Evolutionary conservation across 176 grass and related monocot genomes (phyloP), one percentile per base, ranked within the genome.

Genomic region (Musa acuminata): DNA sequence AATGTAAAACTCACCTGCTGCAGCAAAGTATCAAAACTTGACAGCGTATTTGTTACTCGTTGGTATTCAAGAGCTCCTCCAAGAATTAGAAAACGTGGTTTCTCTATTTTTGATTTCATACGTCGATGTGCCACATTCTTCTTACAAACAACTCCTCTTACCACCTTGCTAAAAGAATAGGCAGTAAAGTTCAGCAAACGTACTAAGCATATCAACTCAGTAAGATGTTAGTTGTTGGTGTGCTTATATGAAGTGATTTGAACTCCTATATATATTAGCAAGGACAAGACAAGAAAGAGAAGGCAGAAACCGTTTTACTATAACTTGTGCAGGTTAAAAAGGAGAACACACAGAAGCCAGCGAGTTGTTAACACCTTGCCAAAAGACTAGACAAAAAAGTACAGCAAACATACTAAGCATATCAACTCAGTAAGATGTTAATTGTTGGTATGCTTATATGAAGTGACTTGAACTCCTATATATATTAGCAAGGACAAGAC

Each of bases 81-180:
- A 77, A 99, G 90, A 74, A 99, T 78, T 35, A 99, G 81, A 72
- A 99, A 86, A 17, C 83, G 86, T 75, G 95, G 88, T 77, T 89
- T 99, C 82, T 93, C 84, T 77, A 99, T 88, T 83, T 63, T 84
- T 51, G 95, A 87, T 82, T 82, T 80, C 90, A 99, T 99, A 60
- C 88, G 90, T 73, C 88, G 87, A 83, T 99, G 86, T 52, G 88
- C 90, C n/a, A 91, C 83, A 83, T 94, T 99, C 83, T 99, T 99
- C 88, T 99, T 94, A 88, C 95, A 99, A 51, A 84, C 84, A 75
- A 99, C 82, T 80, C 95, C 95, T 89, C 91, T 99, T 69, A 99
- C 60, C 75, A 99, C 82, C 77, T 64, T 87, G 70, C 95, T 99
- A 83, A 91, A 83, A 80, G 2, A 82, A 79, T 75, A 67, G 54